Evolutionary conservation across 345 rosid genomes (phyloP).

Genomic region (Gossypium turneri): DNA sequence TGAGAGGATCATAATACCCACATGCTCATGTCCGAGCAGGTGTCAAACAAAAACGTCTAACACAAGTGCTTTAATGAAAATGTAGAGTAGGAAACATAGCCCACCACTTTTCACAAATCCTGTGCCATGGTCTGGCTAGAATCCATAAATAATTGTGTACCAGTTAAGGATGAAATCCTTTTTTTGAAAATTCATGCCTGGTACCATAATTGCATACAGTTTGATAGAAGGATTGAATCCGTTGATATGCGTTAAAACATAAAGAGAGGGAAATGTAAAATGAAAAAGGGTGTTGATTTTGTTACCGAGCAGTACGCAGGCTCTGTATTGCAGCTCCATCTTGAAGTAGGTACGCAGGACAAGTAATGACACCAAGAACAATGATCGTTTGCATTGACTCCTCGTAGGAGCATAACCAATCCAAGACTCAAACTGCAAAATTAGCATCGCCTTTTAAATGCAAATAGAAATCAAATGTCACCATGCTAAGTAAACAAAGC

Average conservation of each 20-base stretch:
- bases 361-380: constrained; percentile 97
- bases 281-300: background rate
- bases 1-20: background rate
- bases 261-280: background rate
- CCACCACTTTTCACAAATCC: background rate
- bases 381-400: constrained; percentile 80
- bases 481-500: background rate
- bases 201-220: background rate
- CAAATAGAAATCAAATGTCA: background rate
- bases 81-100: background rate
- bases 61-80: background rate
- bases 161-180: background rate
- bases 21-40: background rate
- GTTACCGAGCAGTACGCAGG: constrained; percentile 69
- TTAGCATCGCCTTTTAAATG: background rate
- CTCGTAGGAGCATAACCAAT: constrained; percentile 62
- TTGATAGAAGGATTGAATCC: background rate
- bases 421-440: constrained; percentile 53
- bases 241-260: background rate
- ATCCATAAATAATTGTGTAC: background rate
- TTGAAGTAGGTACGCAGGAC: constrained; percentile 85
- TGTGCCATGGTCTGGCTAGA: background rate
- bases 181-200: background rate
- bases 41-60: background rate
- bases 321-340: constrained; percentile 76